A percentile compares a stretch with the other conserved stretches of the same genome.
These are phyloP conservation scores for Trichoderma sp. DNA, from an alignment of 2,329 filamentous ascomycete species.

Conservation along the genomic window DNA sequence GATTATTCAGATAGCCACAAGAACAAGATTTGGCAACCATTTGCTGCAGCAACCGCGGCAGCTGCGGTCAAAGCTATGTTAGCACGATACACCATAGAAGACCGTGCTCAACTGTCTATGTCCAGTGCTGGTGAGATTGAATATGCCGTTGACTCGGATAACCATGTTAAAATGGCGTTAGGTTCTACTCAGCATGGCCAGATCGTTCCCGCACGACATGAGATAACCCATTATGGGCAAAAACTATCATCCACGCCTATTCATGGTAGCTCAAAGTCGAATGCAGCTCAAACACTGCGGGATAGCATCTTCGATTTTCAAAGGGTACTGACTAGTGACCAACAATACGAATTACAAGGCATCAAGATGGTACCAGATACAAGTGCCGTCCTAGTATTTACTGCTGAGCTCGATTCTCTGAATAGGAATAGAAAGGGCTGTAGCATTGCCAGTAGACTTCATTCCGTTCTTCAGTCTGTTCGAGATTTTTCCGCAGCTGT, in stretches of 20 bases:
- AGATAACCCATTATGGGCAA: neutral
- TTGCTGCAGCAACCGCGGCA: constrained; percentile 22
- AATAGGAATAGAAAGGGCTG: constrained; percentile 28
- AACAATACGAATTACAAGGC: neutral
- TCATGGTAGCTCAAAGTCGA: neutral
- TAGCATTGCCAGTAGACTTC: constrained; percentile 34
- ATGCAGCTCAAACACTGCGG: neutral
- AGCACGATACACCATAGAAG: neutral
- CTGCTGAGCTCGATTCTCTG: constrained; percentile 34
- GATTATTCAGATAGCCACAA: constrained; percentile 44
- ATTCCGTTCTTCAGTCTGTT: constrained; percentile 38
- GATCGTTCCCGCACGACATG: neutral
- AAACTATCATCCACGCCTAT: neutral
- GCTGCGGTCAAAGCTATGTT: neutral
- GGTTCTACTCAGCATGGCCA: neutral
- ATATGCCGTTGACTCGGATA: rapidly evolving
- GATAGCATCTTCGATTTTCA: constrained; percentile 12
- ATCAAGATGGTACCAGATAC: constrained; percentile 28
- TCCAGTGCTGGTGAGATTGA: neutral
- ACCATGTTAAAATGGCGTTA: neutral
- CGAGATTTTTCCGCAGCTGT: constrained; percentile 40
- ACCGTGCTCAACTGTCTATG: neutral
- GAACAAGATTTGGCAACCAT: constrained; percentile 35
- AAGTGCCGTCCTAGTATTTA: constrained; percentile 37
- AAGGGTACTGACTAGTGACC: neutral